Conservation (phyloP, 2,329 filamentous ascomycete genomes). For the Stemphylium beticola region DNA sequence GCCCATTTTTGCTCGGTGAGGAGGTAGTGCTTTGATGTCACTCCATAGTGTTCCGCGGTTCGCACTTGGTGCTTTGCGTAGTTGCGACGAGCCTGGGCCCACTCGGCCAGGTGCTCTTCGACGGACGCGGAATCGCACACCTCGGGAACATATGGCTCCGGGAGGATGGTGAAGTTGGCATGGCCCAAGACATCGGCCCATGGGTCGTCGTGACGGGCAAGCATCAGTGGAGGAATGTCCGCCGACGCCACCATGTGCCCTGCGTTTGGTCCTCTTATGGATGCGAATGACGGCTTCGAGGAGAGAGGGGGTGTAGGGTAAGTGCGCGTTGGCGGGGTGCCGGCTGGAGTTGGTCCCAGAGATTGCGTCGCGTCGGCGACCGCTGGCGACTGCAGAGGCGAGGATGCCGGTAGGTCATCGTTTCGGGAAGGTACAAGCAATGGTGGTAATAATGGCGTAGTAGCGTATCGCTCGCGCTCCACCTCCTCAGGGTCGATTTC, state of each 20-base stretch:
- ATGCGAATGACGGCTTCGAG: constrained; percentile 76
- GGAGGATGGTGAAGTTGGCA: constrained; percentile 88
- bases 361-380: constrained; percentile 65
- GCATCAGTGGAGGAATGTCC: constrained; percentile 68
- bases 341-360: constrained; percentile 54
- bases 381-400: constrained; percentile 85
- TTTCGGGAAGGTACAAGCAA: constrained; percentile 68
- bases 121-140: constrained; percentile 65
- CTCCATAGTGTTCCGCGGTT: constrained; percentile 87
- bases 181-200: constrained; percentile 89
- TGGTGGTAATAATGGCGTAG: constrained; percentile 85
- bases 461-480: constrained; percentile 68
- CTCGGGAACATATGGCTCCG: constrained; percentile 77
- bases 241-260: constrained; percentile 56
- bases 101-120: constrained; percentile 74
- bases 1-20: constrained; percentile 90
- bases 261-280: constrained; percentile 63
- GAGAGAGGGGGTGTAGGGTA: constrained; percentile 75
- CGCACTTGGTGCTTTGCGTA: constrained; percentile 89
- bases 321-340: constrained; percentile 56
- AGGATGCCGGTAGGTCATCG: constrained; percentile 67
- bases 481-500: constrained; percentile 57
- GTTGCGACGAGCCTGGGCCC: constrained; percentile 82
- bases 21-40: constrained; percentile 85
- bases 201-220: constrained; percentile 74